Percentiles rank a stretch among this genome's conserved stretches.
These are phyloP conservation scores for Glebionis coronaria DNA, from an alignment of 129 eudicot genomes.

Conservation along the genomic window DNA sequence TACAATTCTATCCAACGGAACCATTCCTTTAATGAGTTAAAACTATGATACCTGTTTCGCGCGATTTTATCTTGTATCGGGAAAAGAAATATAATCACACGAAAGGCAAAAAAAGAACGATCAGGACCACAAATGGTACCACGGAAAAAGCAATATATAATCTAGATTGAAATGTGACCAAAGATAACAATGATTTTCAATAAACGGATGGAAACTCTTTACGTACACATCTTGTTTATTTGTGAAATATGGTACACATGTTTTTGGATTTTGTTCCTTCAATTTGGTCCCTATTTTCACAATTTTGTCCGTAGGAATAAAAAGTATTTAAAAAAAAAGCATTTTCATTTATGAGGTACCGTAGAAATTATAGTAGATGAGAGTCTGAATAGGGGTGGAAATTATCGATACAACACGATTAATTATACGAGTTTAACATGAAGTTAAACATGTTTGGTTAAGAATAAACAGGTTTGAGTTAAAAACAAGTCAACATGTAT, in stretches of 20 bases:
- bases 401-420: too few species aligned
- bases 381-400: too few species aligned
- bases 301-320: too few species aligned
- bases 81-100: background rate
- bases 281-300: slow-evolving; percentile 23
- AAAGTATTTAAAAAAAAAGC: too few species aligned
- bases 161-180: slow-evolving; percentile 29
- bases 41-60: background rate
- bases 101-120: background rate
- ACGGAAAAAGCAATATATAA: slow-evolving; percentile 27
- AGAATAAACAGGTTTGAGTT: too few species aligned
- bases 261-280: slow-evolving; percentile 21
- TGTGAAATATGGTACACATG: slow-evolving; percentile 25
- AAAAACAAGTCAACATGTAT: too few species aligned
- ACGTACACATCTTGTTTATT: slow-evolving; percentile 25
- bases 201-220: slow-evolving; percentile 30
- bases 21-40: background rate
- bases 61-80: too few species aligned
- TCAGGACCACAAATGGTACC: slow-evolving; percentile 19
- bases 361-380: too few species aligned
- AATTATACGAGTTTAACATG: too few species aligned
- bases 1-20: background rate
- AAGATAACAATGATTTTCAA: slow-evolving; percentile 22
- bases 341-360: too few species aligned
- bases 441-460: too few species aligned